Evolutionary conservation across 2,329 filamentous ascomycete species (phyloP).

Genomic region (Pseudocercospora crystallina): DNA sequence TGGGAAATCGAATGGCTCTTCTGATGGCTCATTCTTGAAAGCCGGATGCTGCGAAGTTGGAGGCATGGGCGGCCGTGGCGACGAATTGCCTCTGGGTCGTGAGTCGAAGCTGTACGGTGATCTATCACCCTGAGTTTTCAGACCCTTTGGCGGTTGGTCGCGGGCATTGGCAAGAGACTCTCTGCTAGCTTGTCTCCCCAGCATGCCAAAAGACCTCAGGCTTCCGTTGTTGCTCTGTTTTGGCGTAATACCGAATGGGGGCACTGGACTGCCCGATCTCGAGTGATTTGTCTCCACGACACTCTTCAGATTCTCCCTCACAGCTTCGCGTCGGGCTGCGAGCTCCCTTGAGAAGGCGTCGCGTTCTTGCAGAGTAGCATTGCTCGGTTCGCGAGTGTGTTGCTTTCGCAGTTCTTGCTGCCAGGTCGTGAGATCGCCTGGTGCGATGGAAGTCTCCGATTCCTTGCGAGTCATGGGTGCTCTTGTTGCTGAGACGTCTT

Average conservation of each 20-base stretch:
- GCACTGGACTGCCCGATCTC: conserved; percentile 37
- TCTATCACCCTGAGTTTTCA: conserved; percentile 51
- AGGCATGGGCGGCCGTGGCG: conserved; percentile 22
- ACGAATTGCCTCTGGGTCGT: conserved; percentile 28
- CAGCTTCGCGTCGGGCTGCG: conserved; percentile 66
- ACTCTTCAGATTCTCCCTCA: conserved; percentile 68
- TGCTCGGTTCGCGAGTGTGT: conserved; percentile 52
- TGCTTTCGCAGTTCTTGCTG: conserved; percentile 49
- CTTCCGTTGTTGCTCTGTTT: conserved; percentile 29
- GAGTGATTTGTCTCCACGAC: conserved; percentile 63
- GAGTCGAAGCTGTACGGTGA: conserved; percentile 26
- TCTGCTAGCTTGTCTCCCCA: conserved; percentile 66
- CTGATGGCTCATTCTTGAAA: conserved; percentile 22
- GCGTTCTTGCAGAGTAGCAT: conserved; percentile 55
- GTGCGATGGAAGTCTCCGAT: conserved; percentile 13
- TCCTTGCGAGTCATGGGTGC: neutral
- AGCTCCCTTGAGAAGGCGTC: conserved; percentile 74
- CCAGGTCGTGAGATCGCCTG: conserved; percentile 40
- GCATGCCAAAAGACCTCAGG: conserved; percentile 61
- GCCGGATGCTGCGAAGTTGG: conserved; percentile 25
- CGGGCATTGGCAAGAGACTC: conserved; percentile 60
- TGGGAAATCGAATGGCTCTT: conserved; percentile 9
- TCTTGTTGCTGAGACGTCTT: conserved; percentile 5
- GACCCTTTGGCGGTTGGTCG: conserved; percentile 52
- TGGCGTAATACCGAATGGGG: conserved; percentile 26